phyloP scores from a whole-genome alignment of 345 rosid genomes.

The Acer saccharum region DNA sequence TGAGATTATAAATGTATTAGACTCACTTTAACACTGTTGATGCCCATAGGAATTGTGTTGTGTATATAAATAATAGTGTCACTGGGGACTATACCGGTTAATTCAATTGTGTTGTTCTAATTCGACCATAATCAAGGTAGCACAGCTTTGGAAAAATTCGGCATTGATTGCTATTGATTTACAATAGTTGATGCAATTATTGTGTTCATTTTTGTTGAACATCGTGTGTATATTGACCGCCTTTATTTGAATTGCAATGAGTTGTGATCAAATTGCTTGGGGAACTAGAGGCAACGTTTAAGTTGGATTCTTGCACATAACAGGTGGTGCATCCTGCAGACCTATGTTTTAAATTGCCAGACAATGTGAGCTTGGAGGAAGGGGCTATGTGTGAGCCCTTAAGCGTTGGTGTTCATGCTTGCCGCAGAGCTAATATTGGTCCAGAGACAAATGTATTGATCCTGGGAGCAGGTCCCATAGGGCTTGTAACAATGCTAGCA shows the following conservation, averaged over 20 bases:
- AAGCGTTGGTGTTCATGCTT: conserved; percentile 93
- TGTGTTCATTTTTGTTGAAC: background rate
- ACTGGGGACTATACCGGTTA: too few species aligned
- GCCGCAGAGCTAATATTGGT: conserved; percentile 77
- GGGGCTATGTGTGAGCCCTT: conserved; percentile 98
- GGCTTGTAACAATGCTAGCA: conserved; percentile 83
- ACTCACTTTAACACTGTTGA: background rate
- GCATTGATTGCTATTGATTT: background rate
- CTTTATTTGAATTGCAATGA: background rate
- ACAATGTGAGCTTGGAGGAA: conserved; percentile 89
- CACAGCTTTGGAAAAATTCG: background rate
- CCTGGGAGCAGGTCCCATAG: conserved; percentile 94
- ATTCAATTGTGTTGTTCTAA: background rate
- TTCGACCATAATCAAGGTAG: background rate
- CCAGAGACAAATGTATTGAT: conserved; percentile 73
- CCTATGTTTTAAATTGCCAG: conserved; percentile 86
- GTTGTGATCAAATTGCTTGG: conserved; percentile 12
- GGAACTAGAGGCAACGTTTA: background rate
- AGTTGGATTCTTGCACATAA: conserved; percentile 7
- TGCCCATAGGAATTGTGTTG: background rate
- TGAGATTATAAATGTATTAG: background rate
- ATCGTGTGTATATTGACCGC: background rate
- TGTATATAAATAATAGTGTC: background rate
- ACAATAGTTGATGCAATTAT: background rate
- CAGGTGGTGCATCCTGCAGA: conserved; percentile 95